Evolutionary conservation across 139 green algal species (phyloP), one percentile per base, ranked within the genome.

Genomic region (Chlamydomonas schloesseri): DNA sequence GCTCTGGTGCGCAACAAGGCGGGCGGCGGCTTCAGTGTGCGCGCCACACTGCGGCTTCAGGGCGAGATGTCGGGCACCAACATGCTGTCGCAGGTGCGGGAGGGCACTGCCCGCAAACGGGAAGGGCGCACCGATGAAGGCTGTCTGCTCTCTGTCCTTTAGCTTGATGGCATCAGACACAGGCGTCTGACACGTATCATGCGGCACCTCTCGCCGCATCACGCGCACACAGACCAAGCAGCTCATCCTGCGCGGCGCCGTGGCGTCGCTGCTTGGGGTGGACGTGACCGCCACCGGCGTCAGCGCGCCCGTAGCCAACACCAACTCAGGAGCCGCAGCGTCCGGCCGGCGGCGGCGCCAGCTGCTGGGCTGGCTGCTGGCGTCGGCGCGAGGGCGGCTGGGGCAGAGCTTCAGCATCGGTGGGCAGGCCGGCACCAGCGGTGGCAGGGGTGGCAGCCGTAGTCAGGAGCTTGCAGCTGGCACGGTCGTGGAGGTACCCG

Each of bases 221-320:
- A n/a, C n/a, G n/a, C n/a, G n/a, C n/a, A 17, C 73, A 14, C 75
- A 89, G 34, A 64, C 71, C 24, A 91, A 89, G 77, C 82, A 91
- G 71, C 71, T 75, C 36, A 88, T 82, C 34, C 70, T 91, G 28
- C 84, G 84, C 15, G 82, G 82, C n/a, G 69, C 70, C 18, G 64
- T 91, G 20, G 73, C 88, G 26, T 28, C 73, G 15, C 50, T 86
- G 26, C 37, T 91, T 28, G 47, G 84, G 23, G 46, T 87, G 9
- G 88, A 91, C 72, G 29, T 71, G 3, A 60, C 36, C 11, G 23
- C 62, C 28, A 10, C 73, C 20, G 36, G 24, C 31, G 31, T 81
- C 10, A 26, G 8, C 3, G 23, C 71, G 10, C 20, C 50, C 21
- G 18, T 1, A 24, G 67, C 31, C 67, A 46, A n/a, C 15, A 42